Percentiles rank a stretch among this genome's conserved stretches.
Evolutionary conservation across 768 basidiomycete species (phyloP).

Genomic region (Lentinus tigrinus): DNA sequence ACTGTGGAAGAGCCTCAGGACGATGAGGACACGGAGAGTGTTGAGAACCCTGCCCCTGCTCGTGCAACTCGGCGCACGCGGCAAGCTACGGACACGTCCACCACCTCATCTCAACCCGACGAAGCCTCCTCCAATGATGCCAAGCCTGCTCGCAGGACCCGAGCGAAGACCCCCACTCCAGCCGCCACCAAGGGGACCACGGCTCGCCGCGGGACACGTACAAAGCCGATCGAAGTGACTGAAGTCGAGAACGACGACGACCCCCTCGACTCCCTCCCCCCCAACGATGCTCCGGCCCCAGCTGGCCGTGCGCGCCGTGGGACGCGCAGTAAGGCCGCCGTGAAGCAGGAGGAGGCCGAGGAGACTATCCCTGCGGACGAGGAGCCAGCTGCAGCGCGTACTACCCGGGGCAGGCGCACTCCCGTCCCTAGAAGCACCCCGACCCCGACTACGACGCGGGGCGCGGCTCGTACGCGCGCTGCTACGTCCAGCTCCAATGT

Average conservation of each 20-base stretch:
- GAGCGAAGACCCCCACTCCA: conserved; percentile 17
- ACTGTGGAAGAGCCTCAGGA: conserved; percentile 2
- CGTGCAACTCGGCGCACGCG: conserved; percentile 27
- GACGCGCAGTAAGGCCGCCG: conserved; percentile 21
- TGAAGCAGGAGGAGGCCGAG: conserved; percentile 17
- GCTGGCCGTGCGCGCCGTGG: conserved; percentile 21
- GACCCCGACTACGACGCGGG: conserved; percentile 3
- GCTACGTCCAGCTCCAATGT: conserved; percentile 2
- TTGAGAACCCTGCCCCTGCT: conserved; percentile 1
- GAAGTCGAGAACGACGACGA: conserved; percentile 18
- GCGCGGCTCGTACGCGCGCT: conserved; percentile 9
- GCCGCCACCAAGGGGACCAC: not conserved
- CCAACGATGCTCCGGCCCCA: not conserved
- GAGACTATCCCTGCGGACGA: conserved; percentile 8
- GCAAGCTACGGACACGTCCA: conserved; percentile 9
- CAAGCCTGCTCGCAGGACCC: conserved; percentile 18
- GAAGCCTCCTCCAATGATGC: conserved; percentile 2
- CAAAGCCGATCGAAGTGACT: conserved; percentile 6
- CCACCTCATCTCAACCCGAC: conserved; percentile 15
- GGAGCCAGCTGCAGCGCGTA: not conserved
- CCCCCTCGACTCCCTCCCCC: conserved; percentile 20
- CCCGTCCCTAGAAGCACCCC: conserved; percentile 10
- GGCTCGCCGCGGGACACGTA: conserved; percentile 4
- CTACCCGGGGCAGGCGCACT: conserved; percentile 11
- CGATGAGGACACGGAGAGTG: conserved; percentile 11